Percentiles rank a stretch among this genome's conserved stretches.
Conservation (phyloP, 305 asterid species). For the Petunia hybrid region DNA sequence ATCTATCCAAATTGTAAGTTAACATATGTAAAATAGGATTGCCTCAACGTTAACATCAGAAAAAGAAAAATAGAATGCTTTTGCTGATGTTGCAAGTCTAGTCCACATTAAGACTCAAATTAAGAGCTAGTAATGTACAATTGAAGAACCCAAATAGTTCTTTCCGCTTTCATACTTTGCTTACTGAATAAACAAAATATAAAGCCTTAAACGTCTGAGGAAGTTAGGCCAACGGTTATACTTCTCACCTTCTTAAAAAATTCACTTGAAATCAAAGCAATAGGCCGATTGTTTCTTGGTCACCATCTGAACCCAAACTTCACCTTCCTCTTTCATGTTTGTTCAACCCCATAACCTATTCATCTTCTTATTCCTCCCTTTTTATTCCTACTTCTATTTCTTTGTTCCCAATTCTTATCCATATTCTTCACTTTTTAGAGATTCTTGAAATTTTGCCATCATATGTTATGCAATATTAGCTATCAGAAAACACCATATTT, state of each 20-base stretch:
- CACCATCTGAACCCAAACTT: constrained; percentile 66
- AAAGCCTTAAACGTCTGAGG: constrained; percentile 23
- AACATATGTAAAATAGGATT: constrained; percentile 29
- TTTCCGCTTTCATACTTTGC: constrained; percentile 54
- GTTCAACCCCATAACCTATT: constrained; percentile 47
- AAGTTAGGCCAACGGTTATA: constrained; percentile 78
- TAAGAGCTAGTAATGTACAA: constrained; percentile 17
- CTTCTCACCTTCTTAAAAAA: constrained; percentile 34
- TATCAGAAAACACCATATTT: neutral
- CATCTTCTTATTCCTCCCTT: constrained; percentile 38
- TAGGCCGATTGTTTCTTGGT: constrained; percentile 72
- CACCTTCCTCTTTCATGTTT: constrained; percentile 53
- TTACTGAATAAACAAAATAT: constrained; percentile 55
- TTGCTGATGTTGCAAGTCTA: neutral
- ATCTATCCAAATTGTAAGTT: constrained; percentile 25
- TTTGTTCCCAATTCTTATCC: constrained; percentile 12
- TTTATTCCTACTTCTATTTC: constrained; percentile 38
- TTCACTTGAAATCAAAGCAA: constrained; percentile 81
- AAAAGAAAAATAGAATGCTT: neutral
- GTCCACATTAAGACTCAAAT: neutral
- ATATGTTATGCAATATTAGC: too few species aligned
- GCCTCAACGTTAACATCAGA: constrained; percentile 52
- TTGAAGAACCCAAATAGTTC: constrained; percentile 37
- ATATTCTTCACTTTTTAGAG: neutral
- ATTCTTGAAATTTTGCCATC: neutral